A percentile compares a stretch with the other conserved stretches of the same genome.
Conservation (phyloP, 2,329 filamentous ascomycete species). For the Diplodia corticola region DNA sequence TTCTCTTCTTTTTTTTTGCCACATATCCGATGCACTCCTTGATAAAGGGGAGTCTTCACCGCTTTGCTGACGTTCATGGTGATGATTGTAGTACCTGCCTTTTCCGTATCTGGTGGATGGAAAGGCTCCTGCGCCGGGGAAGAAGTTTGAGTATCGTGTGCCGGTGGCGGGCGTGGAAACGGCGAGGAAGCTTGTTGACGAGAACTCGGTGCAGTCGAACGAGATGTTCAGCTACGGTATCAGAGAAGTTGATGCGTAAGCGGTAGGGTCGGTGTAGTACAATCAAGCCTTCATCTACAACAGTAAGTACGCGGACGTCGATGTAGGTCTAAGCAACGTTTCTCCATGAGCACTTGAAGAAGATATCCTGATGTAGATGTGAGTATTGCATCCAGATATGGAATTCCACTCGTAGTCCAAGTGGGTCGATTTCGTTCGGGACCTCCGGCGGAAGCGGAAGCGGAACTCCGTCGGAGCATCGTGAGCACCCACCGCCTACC, state of each 20-base stretch:
- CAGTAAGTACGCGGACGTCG: not conserved
- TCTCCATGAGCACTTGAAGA: no score
- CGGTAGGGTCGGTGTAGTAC: not conserved
- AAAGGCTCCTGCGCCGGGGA: conserved; percentile 35
- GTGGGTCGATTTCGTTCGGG: no score
- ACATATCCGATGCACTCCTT: no score
- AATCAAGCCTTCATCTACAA: not conserved
- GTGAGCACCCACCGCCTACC: not conserved
- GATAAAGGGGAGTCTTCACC: no score
- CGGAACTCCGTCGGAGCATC: conserved; percentile 7
- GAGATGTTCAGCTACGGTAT: conserved; percentile 52
- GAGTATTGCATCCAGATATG: no score
- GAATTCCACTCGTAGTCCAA: no score
- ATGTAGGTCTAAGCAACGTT: no score
- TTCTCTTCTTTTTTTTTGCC: not conserved
- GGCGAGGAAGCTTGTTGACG: conserved; percentile 53
- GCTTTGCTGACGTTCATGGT: not conserved
- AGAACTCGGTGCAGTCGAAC: conserved; percentile 55
- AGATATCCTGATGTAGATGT: no score
- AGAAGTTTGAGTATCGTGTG: conserved; percentile 59
- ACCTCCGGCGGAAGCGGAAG: conserved; percentile 19
- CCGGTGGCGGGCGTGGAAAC: conserved; percentile 61
- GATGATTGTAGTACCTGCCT: conserved; percentile 51
- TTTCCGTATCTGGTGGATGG: conserved; percentile 56
- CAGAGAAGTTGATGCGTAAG: conserved; percentile 28